These are phyloP conservation scores for Talaromyces sp. DNA, from an alignment of 2,329 filamentous ascomycete species.

Conservation along the genomic window DNA sequence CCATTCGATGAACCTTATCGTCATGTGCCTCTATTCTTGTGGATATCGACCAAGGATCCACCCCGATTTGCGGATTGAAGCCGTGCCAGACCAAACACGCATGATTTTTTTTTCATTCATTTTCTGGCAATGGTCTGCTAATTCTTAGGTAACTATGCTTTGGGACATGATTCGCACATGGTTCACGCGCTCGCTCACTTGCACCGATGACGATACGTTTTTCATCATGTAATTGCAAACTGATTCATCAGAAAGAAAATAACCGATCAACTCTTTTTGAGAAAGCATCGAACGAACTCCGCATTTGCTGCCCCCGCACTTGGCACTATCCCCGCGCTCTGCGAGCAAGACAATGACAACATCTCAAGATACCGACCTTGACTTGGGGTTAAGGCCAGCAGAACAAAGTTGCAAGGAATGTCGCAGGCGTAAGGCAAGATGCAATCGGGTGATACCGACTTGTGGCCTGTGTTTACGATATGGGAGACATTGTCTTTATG, in stretches of 20 bases:
- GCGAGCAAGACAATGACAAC: background rate
- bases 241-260: background rate
- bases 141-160: background rate
- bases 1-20: background rate
- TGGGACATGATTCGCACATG: background rate
- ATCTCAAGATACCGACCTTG: background rate
- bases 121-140: background rate
- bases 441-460: conserved; percentile 33
- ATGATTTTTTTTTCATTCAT: background rate
- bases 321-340: background rate
- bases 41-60: background rate
- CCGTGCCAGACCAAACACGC: background rate
- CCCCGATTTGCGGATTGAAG: background rate
- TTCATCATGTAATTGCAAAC: background rate
- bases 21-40: background rate
- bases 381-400: background rate
- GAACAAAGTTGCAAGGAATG: conserved; percentile 29
- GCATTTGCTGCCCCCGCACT: background rate
- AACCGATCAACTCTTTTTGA: background rate
- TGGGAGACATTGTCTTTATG: conserved; percentile 44
- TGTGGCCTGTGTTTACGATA: conserved; percentile 40
- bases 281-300: background rate
- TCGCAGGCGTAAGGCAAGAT: conserved; percentile 35
- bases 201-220: background rate
- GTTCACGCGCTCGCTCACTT: background rate